Percentiles rank a stretch among this genome's conserved stretches.
Conservation (phyloP, 208 protist species). For the Crithidia bombi region DNA sequence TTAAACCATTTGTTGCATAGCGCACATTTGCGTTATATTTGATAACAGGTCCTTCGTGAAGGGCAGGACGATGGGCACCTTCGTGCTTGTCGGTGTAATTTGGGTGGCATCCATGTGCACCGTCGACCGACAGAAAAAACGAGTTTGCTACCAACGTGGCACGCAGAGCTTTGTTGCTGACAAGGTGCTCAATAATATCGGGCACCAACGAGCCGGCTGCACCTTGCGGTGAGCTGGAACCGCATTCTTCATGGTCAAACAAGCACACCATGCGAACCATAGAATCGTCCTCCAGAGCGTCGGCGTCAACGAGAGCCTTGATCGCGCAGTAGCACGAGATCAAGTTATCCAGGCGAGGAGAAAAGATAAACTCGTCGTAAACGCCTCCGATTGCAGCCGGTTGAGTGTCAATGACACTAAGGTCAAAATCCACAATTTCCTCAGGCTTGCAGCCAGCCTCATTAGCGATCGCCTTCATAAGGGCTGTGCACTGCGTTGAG, state of each 20-base stretch:
- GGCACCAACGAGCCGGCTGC: slow-evolving; percentile 75
- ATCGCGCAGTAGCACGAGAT: slow-evolving; percentile 94
- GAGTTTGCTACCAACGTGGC: slow-evolving; percentile 84
- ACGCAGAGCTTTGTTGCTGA: slow-evolving; percentile 42
- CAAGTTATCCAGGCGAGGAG: slow-evolving; percentile 96
- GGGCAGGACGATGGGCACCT: slow-evolving; percentile 82
- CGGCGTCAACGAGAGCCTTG: slow-evolving; percentile 67
- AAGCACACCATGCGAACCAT: slow-evolving; percentile 89
- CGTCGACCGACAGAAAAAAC: slow-evolving; percentile 96
- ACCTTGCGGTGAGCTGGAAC: slow-evolving; percentile 76
- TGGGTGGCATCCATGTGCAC: slow-evolving; percentile 96
- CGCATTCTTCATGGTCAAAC: slow-evolving; percentile 93
- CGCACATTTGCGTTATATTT: slow-evolving; percentile 97
- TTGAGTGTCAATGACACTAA: slow-evolving; percentile 95
- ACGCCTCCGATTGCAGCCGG: slow-evolving; percentile 89
- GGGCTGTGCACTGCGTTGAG: slow-evolving; percentile 59
- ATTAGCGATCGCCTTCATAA: slow-evolving; percentile 81
- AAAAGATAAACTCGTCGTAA: slow-evolving; percentile 96
- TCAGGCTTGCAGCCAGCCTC: slow-evolving; percentile 54
- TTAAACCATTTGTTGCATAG: slow-evolving; percentile 95
- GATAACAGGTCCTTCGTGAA: slow-evolving; percentile 95
- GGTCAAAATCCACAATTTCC: slow-evolving; percentile 96
- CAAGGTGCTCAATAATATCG: slow-evolving; percentile 81
- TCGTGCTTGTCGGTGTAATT: slow-evolving; percentile 97
- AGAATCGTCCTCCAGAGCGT: slow-evolving; percentile 60